These are phyloP conservation scores for Macrolepiota dolichaula DNA, from an alignment of 768 basidiomycete genomes.

Conservation along the genomic window DNA sequence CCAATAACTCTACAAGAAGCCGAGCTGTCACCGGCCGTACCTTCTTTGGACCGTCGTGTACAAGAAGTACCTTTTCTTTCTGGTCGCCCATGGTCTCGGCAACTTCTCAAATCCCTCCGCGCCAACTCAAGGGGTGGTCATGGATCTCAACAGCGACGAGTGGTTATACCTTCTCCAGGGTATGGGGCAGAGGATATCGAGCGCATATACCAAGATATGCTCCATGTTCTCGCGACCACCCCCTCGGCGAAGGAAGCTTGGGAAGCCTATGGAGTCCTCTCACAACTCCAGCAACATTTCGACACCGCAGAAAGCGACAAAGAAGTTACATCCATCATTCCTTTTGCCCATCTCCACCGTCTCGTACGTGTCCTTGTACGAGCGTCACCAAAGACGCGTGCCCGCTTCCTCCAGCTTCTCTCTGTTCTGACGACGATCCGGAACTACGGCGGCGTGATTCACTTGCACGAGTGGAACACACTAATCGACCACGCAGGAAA, in stretches of 20 bases:
- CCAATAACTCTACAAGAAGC: not conserved
- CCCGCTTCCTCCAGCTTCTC: constrained; percentile 61
- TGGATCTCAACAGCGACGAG: not conserved
- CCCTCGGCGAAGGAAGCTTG: constrained; percentile 29
- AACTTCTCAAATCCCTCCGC: constrained; percentile 2
- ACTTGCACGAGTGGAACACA: constrained; percentile 74
- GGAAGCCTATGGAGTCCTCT: constrained; percentile 38
- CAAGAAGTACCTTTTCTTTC: not conserved
- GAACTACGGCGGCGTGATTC: constrained; percentile 48
- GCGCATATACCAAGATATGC: constrained; percentile 1
- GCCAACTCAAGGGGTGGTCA: not conserved
- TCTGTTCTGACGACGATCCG: constrained; percentile 61
- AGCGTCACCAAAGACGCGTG: constrained; percentile 53
- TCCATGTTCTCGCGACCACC: constrained; percentile 5
- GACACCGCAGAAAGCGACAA: constrained; percentile 17
- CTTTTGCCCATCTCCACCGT: constrained; percentile 53
- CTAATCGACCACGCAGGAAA: constrained; percentile 66
- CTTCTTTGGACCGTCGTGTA: not conserved
- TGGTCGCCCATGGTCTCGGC: constrained; percentile 9
- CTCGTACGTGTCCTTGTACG: constrained; percentile 57
- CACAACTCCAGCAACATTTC: constrained; percentile 20
- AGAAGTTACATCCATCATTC: constrained; percentile 25
- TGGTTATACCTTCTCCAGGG: constrained; percentile 2
- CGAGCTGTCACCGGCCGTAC: not conserved
- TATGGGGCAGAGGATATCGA: not conserved